A percentile compares a stretch with the other conserved stretches of the same genome.
These are phyloP conservation scores for Puccinia horiana DNA, from an alignment of 1,284 basidiomycete species.

Conservation along the genomic window DNA sequence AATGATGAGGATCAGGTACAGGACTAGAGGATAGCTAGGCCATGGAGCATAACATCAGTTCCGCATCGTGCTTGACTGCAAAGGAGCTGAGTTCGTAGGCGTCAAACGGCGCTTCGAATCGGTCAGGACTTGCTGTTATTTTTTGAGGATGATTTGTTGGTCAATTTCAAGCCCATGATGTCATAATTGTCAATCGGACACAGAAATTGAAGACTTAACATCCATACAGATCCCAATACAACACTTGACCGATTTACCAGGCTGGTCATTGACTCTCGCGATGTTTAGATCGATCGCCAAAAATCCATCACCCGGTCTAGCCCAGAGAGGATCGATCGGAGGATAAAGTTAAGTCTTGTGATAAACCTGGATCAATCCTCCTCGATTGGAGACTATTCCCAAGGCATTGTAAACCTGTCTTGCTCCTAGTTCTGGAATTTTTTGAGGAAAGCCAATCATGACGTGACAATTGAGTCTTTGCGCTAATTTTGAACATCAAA, in stretches of 20 bases:
- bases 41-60: conserved; percentile 41
- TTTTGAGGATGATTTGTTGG: no score
- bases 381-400: conserved; percentile 37
- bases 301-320: conserved; percentile 38
- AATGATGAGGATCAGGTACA: conserved; percentile 14
- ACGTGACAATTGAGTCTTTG: conserved; percentile 42
- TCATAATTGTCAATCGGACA: no score
- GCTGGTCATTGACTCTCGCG: conserved; percentile 11
- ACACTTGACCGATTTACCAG: conserved; percentile 22
- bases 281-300: conserved; percentile 32
- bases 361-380: conserved; percentile 28
- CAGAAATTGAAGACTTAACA: conserved; percentile 29
- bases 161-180: neutral
- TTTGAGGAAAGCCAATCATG: conserved; percentile 46
- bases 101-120: conserved; percentile 46
- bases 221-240: conserved; percentile 48
- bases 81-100: conserved; percentile 43
- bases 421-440: conserved; percentile 7
- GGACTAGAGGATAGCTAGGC: conserved; percentile 31
- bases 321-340: conserved; percentile 42
- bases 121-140: conserved; percentile 18
- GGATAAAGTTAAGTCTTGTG: conserved; percentile 48
- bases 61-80: conserved; percentile 23
- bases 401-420: conserved; percentile 42
- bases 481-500: conserved; percentile 6